Evolutionary conservation across 352 stramenopile species (phyloP).

Genomic region (Phytopythium litorale): DNA sequence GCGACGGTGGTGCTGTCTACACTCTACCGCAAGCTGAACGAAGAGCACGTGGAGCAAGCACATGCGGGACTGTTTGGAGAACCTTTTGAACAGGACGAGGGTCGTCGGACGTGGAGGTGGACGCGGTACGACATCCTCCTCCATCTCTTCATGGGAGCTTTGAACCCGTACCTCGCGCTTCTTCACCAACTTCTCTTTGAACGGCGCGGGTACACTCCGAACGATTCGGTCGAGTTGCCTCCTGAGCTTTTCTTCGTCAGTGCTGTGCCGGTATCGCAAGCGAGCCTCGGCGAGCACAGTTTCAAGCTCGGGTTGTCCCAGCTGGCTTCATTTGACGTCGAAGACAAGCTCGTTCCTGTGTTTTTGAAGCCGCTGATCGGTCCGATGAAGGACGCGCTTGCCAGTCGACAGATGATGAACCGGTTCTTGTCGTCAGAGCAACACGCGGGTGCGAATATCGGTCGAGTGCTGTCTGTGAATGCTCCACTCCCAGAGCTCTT

Average conservation of each 20-base stretch:
- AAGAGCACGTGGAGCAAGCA: conserved; percentile 33
- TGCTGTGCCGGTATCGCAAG: no score
- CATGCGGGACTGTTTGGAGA: not conserved
- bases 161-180: conserved; percentile 48
- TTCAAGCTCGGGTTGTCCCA: conserved; percentile 37
- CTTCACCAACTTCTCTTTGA: conserved; percentile 54
- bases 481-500: not conserved
- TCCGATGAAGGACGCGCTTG: conserved; percentile 42
- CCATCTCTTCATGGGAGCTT: conserved; percentile 34
- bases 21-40: conserved; percentile 39
- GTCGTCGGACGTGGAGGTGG: conserved; percentile 9
- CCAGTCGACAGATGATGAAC: conserved; percentile 65
- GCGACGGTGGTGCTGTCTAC: conserved; percentile 34
- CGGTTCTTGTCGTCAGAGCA: conserved; percentile 29
- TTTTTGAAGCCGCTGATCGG: conserved; percentile 37
- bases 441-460: not conserved
- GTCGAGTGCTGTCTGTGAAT: not conserved
- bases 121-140: conserved; percentile 42
- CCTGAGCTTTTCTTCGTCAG: conserved; percentile 52
- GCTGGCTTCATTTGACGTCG: conserved; percentile 44
- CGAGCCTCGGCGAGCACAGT: conserved; percentile 12
- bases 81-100: not conserved
- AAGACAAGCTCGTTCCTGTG: conserved; percentile 25
- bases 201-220: conserved; percentile 19
- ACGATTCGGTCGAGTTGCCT: conserved; percentile 31